Evolutionary conservation across 306 rosid genomes (phyloP), one percentile per base, ranked within the genome.

Genomic region (Acacia acuminata): DNA sequence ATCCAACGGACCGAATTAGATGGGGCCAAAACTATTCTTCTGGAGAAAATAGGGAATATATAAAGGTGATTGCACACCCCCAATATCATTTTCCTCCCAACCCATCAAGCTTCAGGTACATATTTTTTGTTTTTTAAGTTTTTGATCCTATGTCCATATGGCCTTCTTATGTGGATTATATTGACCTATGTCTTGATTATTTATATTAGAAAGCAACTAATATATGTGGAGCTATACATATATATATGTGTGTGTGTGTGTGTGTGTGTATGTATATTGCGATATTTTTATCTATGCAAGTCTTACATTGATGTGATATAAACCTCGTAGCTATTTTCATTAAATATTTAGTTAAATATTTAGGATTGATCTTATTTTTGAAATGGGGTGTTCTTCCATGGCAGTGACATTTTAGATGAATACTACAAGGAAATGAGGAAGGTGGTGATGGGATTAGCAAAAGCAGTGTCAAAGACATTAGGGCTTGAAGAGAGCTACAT

Each of bases 401-500:
- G 50, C 73, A 89, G 91, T 65, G 91, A 84, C 60, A 71, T 53
- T 10, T 6, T 84, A 73, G 84, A 77, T 61, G 90, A 75, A 34
- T 91, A 89, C 72, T 43, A 17, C 83, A 79, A 79, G 48, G 82
- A 73, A 38, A 69, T 83, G 86, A 85, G 90, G 70, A 67, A 4
- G 10, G 38, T 84, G 36, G 91, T 56, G 1, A 1, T 0, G 4
- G 88, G 86, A 45, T 51, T 91, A 71, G 91, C 88, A 43, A 89
- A 63, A 58, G 87, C 90, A 19, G 13, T 89, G 16, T 89, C 92
- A 3, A 83, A 65, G 64, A 80, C 79, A 45, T 44, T 89, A 20
- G 91, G 92, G 80, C 64, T 85, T 63, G 92, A 89, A 78, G 91
- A 91, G 70, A 3, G 58, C 60, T 91, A 82, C 85, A 68, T 91